Evolutionary conservation across 345 rosid genomes (phyloP).

Genomic region (Triadica sebifera): DNA sequence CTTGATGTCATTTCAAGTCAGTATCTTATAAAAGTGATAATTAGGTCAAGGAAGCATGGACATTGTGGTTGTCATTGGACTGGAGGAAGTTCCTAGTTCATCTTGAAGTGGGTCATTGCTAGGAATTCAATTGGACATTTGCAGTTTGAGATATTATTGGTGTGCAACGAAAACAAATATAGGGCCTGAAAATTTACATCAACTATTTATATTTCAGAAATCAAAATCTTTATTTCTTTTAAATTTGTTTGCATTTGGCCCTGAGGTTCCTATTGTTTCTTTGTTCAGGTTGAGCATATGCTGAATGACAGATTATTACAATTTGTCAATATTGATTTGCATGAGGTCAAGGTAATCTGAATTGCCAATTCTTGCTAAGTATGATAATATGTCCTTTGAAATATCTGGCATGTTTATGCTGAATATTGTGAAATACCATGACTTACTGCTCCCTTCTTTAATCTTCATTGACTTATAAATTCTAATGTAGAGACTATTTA

Average conservation of each 20-base stretch:
- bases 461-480: not conserved
- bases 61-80: not conserved
- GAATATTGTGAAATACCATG: not conserved
- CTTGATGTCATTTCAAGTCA: not conserved
- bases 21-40: not conserved
- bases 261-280: slow-evolving; percentile 8
- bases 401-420: not conserved
- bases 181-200: not conserved
- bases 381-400: not conserved
- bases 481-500: not conserved
- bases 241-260: not conserved
- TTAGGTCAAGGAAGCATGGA: slow-evolving; percentile 1
- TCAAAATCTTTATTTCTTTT: not conserved
- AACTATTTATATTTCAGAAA: not conserved
- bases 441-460: not conserved
- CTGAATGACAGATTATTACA: slow-evolving; percentile 90
- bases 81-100: not conserved
- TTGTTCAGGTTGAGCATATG: slow-evolving; percentile 85
- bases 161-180: not conserved
- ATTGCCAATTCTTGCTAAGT: not conserved
- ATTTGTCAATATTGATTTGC: slow-evolving; percentile 82
- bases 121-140: not conserved
- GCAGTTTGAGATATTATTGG: not conserved
- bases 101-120: not conserved
- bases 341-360: slow-evolving; percentile 78